Base-by-base conservation (phyloP, 192 early-diverging fungal species). In the Podila verticillata region DNA sequence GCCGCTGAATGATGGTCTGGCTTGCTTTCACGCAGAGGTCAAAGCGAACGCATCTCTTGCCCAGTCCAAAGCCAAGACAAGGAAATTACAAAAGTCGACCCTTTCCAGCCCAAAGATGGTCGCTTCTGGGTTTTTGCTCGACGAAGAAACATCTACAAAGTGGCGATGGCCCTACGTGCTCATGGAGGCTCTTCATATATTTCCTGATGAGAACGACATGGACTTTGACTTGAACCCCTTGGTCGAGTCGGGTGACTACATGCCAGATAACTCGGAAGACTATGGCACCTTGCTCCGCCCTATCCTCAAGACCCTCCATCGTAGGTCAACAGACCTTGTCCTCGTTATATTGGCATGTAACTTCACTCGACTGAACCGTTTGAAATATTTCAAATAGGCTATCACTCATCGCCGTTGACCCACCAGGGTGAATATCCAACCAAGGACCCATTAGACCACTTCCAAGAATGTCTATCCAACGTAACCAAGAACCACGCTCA, bases 141-240 rank as follows among this genome's bases (percentile, higher is more conserved):
- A 63, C 12, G 10, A 57, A 29, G 66, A 29, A 13, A 60, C n/a
- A 0, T 5, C 59, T 1, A 34, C 24, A 31, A 57, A 68, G n/a
- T 84, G 78, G 75, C 68, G 56, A 8, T 75, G 83, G 73, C 83
- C 83, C 5, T 84, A 68, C 54, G 66, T 84, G 20, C 28, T 84
- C 13, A 75, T 56, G 5, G 73, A 74, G 28, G 47, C 47, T 3
- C 20, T 47, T n/a, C 30, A 36, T 1, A 5, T 22, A 35, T 35
- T 26, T 22, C 31, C 8, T 3, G 10, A 19, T 30, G 30, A n/a
- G n/a, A 26, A 49, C 7, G 24, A 24, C 4, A 48, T 47, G 10
- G 7, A 35, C 26, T 8, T 32, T 8, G 13, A 17, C 26, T 34
- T 59, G 8, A 13, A 39, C 6, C 9, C 47, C 1, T 31, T 69